These are phyloP conservation scores for Penicillium hesseltinei DNA, from an alignment of 2,329 filamentous ascomycete genomes.

Conservation along the genomic window DNA sequence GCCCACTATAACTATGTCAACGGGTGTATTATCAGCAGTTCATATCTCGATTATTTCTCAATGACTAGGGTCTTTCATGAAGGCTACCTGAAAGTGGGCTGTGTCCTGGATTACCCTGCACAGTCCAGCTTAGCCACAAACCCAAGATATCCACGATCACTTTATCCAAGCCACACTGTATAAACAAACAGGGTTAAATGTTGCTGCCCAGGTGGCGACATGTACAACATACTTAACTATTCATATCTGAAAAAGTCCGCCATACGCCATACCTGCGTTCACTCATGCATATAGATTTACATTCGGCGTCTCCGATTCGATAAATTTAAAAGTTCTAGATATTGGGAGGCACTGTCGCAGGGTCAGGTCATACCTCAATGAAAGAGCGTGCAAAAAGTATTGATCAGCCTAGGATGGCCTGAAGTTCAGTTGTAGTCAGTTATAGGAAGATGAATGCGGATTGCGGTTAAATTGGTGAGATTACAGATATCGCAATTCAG, in stretches of 20 bases:
- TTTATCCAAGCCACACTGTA: not conserved
- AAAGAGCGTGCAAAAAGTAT: not conserved
- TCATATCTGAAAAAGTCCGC: not conserved
- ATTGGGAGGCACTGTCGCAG: not conserved
- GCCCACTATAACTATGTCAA: not conserved
- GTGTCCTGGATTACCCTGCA: not conserved
- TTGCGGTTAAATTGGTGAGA: not conserved
- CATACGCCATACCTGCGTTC: not conserved
- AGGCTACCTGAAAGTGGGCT: not conserved
- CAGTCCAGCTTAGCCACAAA: not conserved
- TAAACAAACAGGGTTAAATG: not conserved
- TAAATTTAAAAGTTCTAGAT: not conserved
- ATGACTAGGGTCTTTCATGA: not conserved
- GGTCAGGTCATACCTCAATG: not conserved
- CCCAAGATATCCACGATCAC: not conserved
- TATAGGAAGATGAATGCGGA: too few relatives aligned
- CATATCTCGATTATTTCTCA: too few relatives aligned
- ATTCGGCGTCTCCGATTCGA: not conserved
- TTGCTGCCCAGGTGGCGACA: not conserved
- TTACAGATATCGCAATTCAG: not conserved
- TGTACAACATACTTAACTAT: too few relatives aligned
- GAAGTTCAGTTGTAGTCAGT: too few relatives aligned
- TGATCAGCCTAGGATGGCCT: not conserved
- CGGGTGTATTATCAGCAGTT: not conserved
- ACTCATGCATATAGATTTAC: not conserved